Evolutionary conservation across 1,139 yeast species (phyloP).

Genomic region (Taiozyma sp.): DNA sequence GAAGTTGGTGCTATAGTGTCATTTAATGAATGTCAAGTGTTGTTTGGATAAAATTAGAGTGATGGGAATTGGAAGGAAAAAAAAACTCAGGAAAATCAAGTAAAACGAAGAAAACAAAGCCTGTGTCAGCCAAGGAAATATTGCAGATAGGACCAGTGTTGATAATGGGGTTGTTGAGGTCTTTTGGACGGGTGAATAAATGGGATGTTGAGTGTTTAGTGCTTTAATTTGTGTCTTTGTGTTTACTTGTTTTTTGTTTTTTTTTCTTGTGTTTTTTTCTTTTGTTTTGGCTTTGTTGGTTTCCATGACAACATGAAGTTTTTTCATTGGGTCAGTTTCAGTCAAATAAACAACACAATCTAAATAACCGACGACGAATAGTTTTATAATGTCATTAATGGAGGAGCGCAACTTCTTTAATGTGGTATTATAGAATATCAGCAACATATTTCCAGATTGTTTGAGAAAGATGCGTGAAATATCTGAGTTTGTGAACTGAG

Average conservation of each 20-base stretch:
- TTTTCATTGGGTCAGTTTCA: too few relatives aligned
- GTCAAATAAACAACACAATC: too few relatives aligned
- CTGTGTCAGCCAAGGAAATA: not conserved
- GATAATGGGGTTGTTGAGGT: not conserved
- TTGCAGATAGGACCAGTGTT: not conserved
- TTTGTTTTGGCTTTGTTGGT: not conserved
- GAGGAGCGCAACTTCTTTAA: too few relatives aligned
- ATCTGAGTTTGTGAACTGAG: too few relatives aligned
- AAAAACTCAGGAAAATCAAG: not conserved
- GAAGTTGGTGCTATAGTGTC: not conserved
- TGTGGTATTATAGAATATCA: too few relatives aligned
- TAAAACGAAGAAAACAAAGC: not conserved
- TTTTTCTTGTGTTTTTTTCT: not conserved
- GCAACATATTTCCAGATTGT: too few relatives aligned
- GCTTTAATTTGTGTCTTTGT: not conserved
- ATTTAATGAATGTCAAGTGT: not conserved
- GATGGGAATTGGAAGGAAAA: not conserved
- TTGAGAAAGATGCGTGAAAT: too few relatives aligned
- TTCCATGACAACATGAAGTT: not conserved
- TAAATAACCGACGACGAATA: too few relatives aligned
- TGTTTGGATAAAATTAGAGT: too few relatives aligned
- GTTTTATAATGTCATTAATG: too few relatives aligned
- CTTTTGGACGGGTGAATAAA: not conserved
- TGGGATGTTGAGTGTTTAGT: too few relatives aligned
- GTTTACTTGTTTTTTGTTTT: not conserved